Conservation (phyloP, 1,284 basidiomycete genomes). For the Rhodotorula sp. region DNA sequence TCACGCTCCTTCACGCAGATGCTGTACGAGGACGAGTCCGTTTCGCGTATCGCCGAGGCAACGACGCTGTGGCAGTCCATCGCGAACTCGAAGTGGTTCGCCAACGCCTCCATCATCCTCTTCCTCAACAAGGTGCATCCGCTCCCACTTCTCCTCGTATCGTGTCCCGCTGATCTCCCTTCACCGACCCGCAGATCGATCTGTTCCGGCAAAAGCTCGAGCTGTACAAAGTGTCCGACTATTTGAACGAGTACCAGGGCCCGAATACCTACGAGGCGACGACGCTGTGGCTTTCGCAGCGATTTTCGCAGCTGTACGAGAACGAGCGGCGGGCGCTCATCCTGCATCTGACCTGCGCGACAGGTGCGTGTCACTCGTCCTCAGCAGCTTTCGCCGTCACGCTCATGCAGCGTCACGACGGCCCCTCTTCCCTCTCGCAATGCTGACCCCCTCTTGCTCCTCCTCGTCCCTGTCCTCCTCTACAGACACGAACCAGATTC, state of each 20-base stretch:
- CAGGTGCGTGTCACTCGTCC: slow-evolving; percentile 39
- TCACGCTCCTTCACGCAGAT: background rate
- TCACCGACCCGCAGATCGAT: background rate
- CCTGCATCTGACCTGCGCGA: slow-evolving; percentile 49
- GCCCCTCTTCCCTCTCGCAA: too few species aligned
- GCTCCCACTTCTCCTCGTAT: slow-evolving; percentile 33
- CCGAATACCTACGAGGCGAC: slow-evolving; percentile 19
- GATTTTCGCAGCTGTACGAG: slow-evolving; percentile 48
- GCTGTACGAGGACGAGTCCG: slow-evolving; percentile 13
- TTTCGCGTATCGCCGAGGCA: slow-evolving; percentile 48
- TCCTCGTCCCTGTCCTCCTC: background rate
- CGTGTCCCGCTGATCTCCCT: background rate
- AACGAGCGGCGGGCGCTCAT: slow-evolving; percentile 48
- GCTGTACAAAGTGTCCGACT: slow-evolving; percentile 14
- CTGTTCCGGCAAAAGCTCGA: slow-evolving; percentile 18
- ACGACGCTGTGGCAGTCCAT: slow-evolving; percentile 49
- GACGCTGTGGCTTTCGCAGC: slow-evolving; percentile 46
- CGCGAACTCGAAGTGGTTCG: slow-evolving; percentile 50
- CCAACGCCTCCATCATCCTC: slow-evolving; percentile 46
- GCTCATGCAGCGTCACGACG: too few species aligned
- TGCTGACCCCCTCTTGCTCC: background rate
- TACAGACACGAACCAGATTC: slow-evolving; percentile 42
- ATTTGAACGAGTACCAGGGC: slow-evolving; percentile 20
- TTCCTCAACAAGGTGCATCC: slow-evolving; percentile 44
- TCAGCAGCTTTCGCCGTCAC: background rate